A percentile compares a stretch with the other conserved stretches of the same genome.
phyloP scores from a whole-genome alignment of 352 stramenopile genomes.

The Phytophthora hybrid region DNA sequence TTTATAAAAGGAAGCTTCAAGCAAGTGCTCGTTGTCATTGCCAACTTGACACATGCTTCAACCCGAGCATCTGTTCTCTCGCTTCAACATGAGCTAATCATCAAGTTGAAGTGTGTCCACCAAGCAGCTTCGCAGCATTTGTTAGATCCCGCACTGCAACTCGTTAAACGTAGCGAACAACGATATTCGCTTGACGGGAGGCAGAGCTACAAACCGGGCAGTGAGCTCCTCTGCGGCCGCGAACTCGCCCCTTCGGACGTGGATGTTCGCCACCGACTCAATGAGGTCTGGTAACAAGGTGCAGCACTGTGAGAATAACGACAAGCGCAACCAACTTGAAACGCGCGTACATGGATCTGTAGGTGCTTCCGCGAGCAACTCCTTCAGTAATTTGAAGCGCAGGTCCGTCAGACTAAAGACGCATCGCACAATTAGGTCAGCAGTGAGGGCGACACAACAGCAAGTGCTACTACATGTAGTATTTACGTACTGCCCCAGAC shows the following conservation, averaged over 20 bases:
- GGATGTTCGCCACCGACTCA: slow-evolving; percentile 55
- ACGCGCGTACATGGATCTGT: slow-evolving; percentile 45
- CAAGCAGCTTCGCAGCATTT: no score
- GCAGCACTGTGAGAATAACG: background rate
- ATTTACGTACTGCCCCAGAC: slow-evolving; percentile 49
- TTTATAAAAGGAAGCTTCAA: no score
- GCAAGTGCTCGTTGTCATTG: no score
- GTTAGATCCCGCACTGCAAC: slow-evolving; percentile 36
- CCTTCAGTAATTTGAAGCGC: slow-evolving; percentile 48
- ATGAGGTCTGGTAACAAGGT: slow-evolving; percentile 42
- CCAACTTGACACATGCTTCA: no score
- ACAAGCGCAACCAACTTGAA: background rate
- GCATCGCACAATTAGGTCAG: slow-evolving; percentile 5
- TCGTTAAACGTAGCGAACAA: slow-evolving; percentile 44
- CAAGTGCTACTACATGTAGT: background rate
- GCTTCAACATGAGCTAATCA: background rate
- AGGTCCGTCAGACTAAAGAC: slow-evolving; percentile 49
- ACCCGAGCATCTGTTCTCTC: no score
- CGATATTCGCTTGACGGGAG: slow-evolving; percentile 38
- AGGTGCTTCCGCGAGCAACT: slow-evolving; percentile 43
- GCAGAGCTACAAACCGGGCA: slow-evolving; percentile 42
- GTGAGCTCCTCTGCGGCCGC: slow-evolving; percentile 38
- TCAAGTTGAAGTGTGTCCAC: background rate
- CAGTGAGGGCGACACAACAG: slow-evolving; percentile 1
- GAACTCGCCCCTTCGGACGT: slow-evolving; percentile 52